phyloP scores from a whole-genome alignment of 1,284 basidiomycete genomes.

The Veloporphyrellus conicus region DNA sequence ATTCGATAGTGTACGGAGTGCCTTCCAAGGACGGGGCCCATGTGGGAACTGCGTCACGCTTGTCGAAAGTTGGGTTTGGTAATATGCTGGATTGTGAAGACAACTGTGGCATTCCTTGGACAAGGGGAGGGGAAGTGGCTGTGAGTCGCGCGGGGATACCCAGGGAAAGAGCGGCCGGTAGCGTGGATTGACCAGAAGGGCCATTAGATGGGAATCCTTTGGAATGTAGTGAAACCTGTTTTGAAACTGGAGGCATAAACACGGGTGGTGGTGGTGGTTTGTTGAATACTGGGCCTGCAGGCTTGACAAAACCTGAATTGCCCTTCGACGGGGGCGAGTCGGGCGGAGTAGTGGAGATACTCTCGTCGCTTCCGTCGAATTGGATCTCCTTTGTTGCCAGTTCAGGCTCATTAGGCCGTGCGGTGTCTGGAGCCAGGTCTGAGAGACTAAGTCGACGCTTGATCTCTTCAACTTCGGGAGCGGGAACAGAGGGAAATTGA shows the following conservation, averaged over 20 bases:
- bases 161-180: conserved; percentile 43
- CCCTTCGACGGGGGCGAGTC: conserved; percentile 46
- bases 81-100: conserved; percentile 50
- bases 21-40: conserved; percentile 63
- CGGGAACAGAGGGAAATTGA: neutral
- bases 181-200: conserved; percentile 37
- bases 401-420: neutral
- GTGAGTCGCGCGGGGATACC: conserved; percentile 39
- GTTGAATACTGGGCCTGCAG: conserved; percentile 51
- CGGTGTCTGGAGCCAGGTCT: conserved; percentile 18
- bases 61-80: conserved; percentile 51
- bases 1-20: conserved; percentile 44
- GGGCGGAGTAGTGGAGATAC: conserved; percentile 56
- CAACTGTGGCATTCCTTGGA: conserved; percentile 31
- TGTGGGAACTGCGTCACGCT: conserved; percentile 39
- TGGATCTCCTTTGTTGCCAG: neutral
- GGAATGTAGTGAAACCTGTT: conserved; percentile 15
- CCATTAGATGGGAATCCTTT: conserved; percentile 31
- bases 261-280: conserved; percentile 47
- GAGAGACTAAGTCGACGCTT: conserved; percentile 25
- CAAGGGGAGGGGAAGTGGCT: conserved; percentile 22
- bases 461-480: neutral
- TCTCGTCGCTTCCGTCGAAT: conserved; percentile 20
- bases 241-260: conserved; percentile 44
- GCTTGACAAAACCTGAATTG: conserved; percentile 34